phyloP scores from a whole-genome alignment of 495 filamentous ascomycete genomes.

The Penicillium silybi region DNA sequence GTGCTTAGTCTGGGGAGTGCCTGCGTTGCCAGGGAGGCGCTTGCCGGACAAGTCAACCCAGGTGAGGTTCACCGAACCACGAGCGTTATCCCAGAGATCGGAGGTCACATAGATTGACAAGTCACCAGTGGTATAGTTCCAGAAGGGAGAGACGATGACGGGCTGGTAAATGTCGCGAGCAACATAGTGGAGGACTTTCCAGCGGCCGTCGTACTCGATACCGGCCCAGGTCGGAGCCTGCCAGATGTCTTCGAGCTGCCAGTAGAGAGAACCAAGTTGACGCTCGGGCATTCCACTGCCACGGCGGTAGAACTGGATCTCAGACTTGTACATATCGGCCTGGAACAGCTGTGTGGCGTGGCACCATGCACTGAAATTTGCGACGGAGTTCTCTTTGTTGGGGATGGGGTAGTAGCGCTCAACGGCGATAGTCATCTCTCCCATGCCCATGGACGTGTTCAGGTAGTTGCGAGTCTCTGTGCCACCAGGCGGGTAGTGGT shows the following conservation, averaged over 20 bases:
- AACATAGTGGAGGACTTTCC: slow-evolving; percentile 62
- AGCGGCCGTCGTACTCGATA: slow-evolving; percentile 60
- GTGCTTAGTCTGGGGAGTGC: slow-evolving; percentile 22
- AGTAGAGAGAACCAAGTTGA: slow-evolving; percentile 62
- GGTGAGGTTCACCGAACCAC: slow-evolving; percentile 32
- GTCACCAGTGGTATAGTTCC: slow-evolving; percentile 50
- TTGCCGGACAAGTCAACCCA: slow-evolving; percentile 42
- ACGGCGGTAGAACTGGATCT: slow-evolving; percentile 64
- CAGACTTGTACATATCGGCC: slow-evolving; percentile 59
- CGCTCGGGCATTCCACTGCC: slow-evolving; percentile 57
- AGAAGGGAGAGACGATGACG: slow-evolving; percentile 60
- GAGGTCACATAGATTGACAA: slow-evolving; percentile 57
- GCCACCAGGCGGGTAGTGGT: slow-evolving; percentile 56
- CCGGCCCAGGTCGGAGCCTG: slow-evolving; percentile 65
- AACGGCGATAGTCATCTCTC: slow-evolving; percentile 60
- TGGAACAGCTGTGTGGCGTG: slow-evolving; percentile 66
- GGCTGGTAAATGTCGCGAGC: slow-evolving; percentile 58
- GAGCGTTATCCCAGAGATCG: slow-evolving; percentile 37
- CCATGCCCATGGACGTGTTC: slow-evolving; percentile 47
- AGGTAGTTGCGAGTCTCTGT: slow-evolving; percentile 38
- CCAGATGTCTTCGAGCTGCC: slow-evolving; percentile 71
- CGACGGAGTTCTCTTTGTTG: slow-evolving; percentile 49
- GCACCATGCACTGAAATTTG: slow-evolving; percentile 69
- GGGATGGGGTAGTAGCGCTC: slow-evolving; percentile 61
- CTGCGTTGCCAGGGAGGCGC: slow-evolving; percentile 26